Evolutionary conservation across 805 yeast genomes (phyloP).

Genomic region (Jamesozyma hellenica): DNA sequence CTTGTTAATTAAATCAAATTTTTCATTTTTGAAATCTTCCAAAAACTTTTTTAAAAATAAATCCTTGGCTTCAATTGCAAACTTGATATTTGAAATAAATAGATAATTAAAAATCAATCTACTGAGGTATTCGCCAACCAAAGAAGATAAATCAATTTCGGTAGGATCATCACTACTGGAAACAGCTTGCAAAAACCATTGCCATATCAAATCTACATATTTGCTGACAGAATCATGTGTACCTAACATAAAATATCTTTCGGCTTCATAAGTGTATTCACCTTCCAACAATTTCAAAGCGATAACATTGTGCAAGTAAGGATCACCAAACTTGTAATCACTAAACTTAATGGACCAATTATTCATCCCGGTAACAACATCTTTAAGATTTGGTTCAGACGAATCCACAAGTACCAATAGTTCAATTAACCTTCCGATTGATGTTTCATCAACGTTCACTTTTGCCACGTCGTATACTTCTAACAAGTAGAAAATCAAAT

Average conservation of each 20-base stretch:
- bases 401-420: constrained; percentile 36
- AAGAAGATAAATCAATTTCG: constrained; percentile 7
- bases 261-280: constrained; percentile 54
- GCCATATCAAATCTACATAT: constrained; percentile 36
- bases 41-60: constrained; percentile 31
- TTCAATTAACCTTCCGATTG: constrained; percentile 40
- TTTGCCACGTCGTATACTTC: constrained; percentile 52
- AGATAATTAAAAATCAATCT: constrained; percentile 72
- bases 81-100: constrained; percentile 54
- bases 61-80: constrained; percentile 37
- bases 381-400: constrained; percentile 52
- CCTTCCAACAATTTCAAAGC: constrained; percentile 56
- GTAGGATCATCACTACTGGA: constrained; percentile 20
- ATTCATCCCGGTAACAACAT: constrained; percentile 53
- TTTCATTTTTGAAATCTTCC: constrained; percentile 13
- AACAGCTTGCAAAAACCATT: constrained; percentile 34
- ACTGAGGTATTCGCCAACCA: constrained; percentile 29
- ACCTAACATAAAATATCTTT: constrained; percentile 60
- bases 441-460: constrained; percentile 32
- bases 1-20: constrained; percentile 22
- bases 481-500: constrained; percentile 60
- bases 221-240: constrained; percentile 44
- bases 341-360: constrained; percentile 53
- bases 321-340: constrained; percentile 56
- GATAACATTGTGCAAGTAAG: constrained; percentile 60